Base-by-base conservation (phyloP, 345 rosid species). In the Streptanthus diversifolius region DNA sequence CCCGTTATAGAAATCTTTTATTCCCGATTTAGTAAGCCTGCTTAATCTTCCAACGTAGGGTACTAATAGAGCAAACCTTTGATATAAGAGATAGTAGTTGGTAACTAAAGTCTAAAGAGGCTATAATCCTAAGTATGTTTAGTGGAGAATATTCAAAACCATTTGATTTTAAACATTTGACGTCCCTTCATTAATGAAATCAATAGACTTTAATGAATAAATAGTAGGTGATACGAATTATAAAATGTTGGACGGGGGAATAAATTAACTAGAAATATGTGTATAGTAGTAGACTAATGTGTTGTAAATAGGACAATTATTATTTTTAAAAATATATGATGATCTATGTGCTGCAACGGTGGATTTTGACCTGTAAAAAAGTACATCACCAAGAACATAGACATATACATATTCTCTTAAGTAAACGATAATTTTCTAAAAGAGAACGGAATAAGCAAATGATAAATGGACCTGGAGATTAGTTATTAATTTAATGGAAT, bases 11-110 rank as follows among this genome's bases (percentile, higher is more conserved):
- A 53, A 53, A 53, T 22, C 15, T 53, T 14, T 33, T 7, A 21
- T 45, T 25, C 59, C 59, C 21, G 5, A 71, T 41, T 53, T 72
- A 63, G 70, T 21, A 53, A 72, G 54, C 15, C 63, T 51, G 43
- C 43, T 62, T 35, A 15, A 47, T 47, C 58, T 17, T 37, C 12
- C 18, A 47, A 36, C 48, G 30, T 32, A 18, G 62, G 65, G 39
- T 56, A n/a, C 29, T 18, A 41, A 68, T 19, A 27, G 15, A 14
- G 9, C 0, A 55, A 55, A 12, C 19, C 2, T 39, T 54, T 36
- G 40, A 40, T 18, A 14, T 22, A 12, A 54, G 14, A 40, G 5
- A 54, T 8, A 40, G 72, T 8, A 40, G 72, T 55, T 55, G 40
- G 63, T 30, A 19, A 49, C 10, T 27, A 21, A 1, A 25, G 27